phyloP scores from a whole-genome alignment of 164 flowering plant genomes.

The Platanus orientalis region DNA sequence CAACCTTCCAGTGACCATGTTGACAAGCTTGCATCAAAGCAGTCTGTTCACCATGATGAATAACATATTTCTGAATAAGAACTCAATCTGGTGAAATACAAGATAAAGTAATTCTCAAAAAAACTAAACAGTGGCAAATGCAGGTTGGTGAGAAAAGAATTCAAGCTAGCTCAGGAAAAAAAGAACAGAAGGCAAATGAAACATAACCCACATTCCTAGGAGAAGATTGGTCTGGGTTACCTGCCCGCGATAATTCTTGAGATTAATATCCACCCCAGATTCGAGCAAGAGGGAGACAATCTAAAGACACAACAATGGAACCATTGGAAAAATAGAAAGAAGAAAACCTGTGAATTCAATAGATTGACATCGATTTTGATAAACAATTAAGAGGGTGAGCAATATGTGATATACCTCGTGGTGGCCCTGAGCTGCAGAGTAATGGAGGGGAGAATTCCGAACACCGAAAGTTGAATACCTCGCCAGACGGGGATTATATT shows the following conservation, averaged over 20 bases:
- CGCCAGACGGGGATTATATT: conserved; percentile 83
- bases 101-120: neutral
- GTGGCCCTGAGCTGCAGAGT: conserved; percentile 94
- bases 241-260: conserved; percentile 95
- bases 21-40: conserved; percentile 99
- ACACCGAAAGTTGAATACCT: conserved; percentile 92
- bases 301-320: conserved; percentile 27
- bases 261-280: conserved; percentile 87
- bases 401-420: conserved; percentile 64
- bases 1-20: conserved; percentile 99
- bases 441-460: conserved; percentile 94
- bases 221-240: conserved; percentile 22
- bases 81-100: neutral
- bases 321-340: neutral
- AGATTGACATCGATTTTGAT: neutral
- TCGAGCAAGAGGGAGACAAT: conserved; percentile 81
- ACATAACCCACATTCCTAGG: no score
- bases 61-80: neutral
- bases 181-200: neutral
- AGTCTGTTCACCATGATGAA: conserved; percentile 47
- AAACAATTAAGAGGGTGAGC: neutral
- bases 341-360: neutral
- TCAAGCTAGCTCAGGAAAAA: neutral
- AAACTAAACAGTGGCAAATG: neutral
- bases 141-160: no score